phyloP scores from a whole-genome alignment of 2,329 filamentous ascomycete genomes.

The Tolypocladium paradoxum region DNA sequence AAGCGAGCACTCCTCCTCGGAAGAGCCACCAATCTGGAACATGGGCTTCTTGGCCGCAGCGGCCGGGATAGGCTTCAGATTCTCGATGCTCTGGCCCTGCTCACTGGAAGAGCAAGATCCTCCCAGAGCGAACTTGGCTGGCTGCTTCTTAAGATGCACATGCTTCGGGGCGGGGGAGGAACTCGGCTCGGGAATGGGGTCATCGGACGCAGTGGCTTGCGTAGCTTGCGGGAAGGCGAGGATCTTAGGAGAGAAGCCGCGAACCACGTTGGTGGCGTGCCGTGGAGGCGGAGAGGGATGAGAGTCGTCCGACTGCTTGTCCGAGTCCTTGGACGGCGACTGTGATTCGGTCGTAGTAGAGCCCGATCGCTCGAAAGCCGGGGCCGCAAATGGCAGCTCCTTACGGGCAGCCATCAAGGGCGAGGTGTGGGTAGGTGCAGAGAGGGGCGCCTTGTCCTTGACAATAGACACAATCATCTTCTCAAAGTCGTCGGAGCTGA shows the following conservation, averaged over 20 bases:
- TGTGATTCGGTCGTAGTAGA: constrained; percentile 34
- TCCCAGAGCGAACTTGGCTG: constrained; percentile 60
- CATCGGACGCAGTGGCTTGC: constrained; percentile 38
- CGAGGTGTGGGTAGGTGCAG: constrained; percentile 22
- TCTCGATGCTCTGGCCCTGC: constrained; percentile 37
- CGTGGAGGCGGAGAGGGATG: constrained; percentile 16
- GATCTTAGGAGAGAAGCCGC: constrained; percentile 72
- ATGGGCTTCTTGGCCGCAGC: constrained; percentile 24
- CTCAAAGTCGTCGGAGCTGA: constrained; percentile 84
- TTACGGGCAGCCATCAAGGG: constrained; percentile 27
- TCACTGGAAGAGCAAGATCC: constrained; percentile 67
- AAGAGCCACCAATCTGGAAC: constrained; percentile 47
- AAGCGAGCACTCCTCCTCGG: constrained; percentile 72
- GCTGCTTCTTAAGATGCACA: constrained; percentile 54
- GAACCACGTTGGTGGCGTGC: constrained; percentile 53
- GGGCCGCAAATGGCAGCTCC: constrained; percentile 24
- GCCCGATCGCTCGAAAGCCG: constrained; percentile 28
- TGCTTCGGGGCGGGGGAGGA: constrained; percentile 50
- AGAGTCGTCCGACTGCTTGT: constrained; percentile 22
- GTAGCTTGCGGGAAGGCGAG: constrained; percentile 39
- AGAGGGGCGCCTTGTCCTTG: constrained; percentile 61
- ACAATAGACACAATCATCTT: constrained; percentile 93
- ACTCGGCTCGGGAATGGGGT: constrained; percentile 48
- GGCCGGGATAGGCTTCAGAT: constrained; percentile 23
- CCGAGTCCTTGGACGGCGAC: constrained; percentile 49